Conservation (phyloP, 2,329 filamentous ascomycete genomes). For the Neofusicoccum laricinum region DNA sequence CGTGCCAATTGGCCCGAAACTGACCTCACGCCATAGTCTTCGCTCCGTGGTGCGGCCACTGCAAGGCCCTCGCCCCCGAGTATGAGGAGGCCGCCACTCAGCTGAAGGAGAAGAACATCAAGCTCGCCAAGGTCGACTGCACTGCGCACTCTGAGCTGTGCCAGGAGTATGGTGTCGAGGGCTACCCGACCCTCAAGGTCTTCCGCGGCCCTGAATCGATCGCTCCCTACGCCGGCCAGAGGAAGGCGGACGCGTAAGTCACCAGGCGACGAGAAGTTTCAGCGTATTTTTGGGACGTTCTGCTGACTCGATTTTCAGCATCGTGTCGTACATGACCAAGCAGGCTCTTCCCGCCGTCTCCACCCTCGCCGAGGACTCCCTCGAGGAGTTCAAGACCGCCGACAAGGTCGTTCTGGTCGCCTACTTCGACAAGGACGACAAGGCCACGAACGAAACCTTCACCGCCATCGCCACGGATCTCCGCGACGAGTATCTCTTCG, state of each 20-base stretch:
- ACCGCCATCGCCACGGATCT: conserved; percentile 69
- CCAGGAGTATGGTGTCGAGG: conserved; percentile 85
- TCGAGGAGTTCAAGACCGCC: conserved; percentile 95
- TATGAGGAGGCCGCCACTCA: conserved; percentile 83
- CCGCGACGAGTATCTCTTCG: conserved; percentile 91
- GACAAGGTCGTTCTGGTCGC: conserved; percentile 95
- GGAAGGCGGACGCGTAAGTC: conserved; percentile 72
- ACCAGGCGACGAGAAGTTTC: no score
- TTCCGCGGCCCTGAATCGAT: conserved; percentile 87
- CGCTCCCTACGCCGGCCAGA: conserved; percentile 79
- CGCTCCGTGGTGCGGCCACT: conserved; percentile 96
- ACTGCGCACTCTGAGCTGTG: conserved; percentile 92
- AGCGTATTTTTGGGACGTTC: neutral
- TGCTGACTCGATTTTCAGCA: conserved; percentile 39
- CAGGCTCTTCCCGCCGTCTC: conserved; percentile 94
- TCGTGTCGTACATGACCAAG: conserved; percentile 93
- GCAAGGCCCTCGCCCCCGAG: conserved; percentile 94
- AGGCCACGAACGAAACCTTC: conserved; percentile 85
- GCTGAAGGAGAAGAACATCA: conserved; percentile 84
- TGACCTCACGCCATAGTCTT: conserved; percentile 62
- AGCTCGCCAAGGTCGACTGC: conserved; percentile 87
- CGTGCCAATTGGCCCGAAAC: conserved; percentile 36
- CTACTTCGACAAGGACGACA: conserved; percentile 77
- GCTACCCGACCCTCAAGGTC: conserved; percentile 97
- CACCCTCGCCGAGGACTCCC: conserved; percentile 70